Evolutionary conservation across 2,329 filamentous ascomycete genomes (phyloP).

Genomic region (Sporothrix brasiliensis): DNA sequence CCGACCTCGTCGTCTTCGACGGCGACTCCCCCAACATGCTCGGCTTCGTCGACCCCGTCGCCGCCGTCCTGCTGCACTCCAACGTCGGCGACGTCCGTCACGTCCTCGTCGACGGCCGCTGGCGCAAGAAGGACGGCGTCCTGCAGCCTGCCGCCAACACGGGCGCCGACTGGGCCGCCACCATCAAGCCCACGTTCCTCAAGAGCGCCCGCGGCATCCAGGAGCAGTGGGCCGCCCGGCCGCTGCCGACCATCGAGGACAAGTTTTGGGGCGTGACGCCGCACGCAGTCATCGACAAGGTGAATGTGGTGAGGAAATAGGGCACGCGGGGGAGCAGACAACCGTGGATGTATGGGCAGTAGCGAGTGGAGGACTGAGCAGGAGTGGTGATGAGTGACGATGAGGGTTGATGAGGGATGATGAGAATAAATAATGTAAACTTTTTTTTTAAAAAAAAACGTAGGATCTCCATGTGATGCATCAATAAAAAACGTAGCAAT

Average conservation of each 20-base stretch:
- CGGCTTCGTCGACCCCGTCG: slow-evolving; percentile 8
- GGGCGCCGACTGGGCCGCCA: background rate
- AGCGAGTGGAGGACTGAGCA: too few species aligned
- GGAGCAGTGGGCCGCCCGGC: background rate
- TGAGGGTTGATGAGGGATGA: too few species aligned
- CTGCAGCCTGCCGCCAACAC: background rate
- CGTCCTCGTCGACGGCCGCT: background rate
- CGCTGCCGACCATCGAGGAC: background rate
- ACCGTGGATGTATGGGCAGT: too few species aligned
- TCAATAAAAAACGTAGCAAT: too few species aligned
- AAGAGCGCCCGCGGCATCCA: slow-evolving; percentile 6
- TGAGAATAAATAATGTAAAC: too few species aligned
- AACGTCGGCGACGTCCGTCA: slow-evolving; percentile 4
- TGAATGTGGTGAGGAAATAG: slow-evolving; percentile 4
- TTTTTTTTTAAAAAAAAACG: too few species aligned
- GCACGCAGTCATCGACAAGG: background rate
- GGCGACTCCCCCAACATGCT: slow-evolving; percentile 18
- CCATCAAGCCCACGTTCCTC: slow-evolving; percentile 10
- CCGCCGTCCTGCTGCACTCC: slow-evolving; percentile 1
- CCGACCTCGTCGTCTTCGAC: slow-evolving; percentile 4
- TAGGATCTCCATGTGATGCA: too few species aligned
- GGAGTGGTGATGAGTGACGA: too few species aligned
- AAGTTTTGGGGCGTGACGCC: background rate
- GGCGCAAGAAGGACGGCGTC: background rate
- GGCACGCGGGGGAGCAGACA: background rate